Evolutionary conservation across 176 grass and related monocot species (phyloP), one percentile per base, ranked within the genome.

Genomic region (Cymbopogon citratus): DNA sequence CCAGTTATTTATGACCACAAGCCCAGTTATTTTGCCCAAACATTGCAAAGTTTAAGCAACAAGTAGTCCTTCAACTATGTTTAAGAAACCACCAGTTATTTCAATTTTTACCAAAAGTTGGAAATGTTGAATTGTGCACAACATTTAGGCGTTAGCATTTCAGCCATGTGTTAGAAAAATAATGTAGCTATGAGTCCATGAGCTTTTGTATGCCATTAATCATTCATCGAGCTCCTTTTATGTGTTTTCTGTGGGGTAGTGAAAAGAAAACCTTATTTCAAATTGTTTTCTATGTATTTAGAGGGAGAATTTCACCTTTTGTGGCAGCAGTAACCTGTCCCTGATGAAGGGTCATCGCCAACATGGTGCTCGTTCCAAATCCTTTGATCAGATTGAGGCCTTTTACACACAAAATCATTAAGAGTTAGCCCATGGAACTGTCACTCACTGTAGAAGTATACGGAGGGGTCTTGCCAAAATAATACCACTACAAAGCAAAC

Each of bases 281-380:
- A 43, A 46, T 23, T 73, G 9, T 31, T 14, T 56, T 24, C 9
- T 8, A 16, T 45, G 70, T 85, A 5, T 63, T 5, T 56, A 12
- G 63, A n/a, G 23, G 49, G 19, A 65, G 35, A 75, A 63, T 45
- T 78, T 84, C 89, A 98, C 95, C 95, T 82, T 86, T 33, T 79
- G 76, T 73, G 40, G 90, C 86, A 87, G 86, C 69, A 74, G 75
- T 73, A 38, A 84, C 76, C 45, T 67, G 81, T 73, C 40, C 69
- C 11, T 77, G 83, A 57, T 71, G 48, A 65, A 76, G 84, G 38
- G 79, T 84, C 65, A 90, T 81, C 39, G 71, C 82, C 64, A 86
- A 34, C 6, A 79, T 24, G 16, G 81, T 21, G 23, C 78, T 62
- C 0, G 52, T 48, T n/a, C 84, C 92, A 71, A 91, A 85, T 80